These are phyloP conservation scores for Mycena epipterygia DNA, from an alignment of 768 basidiomycete species.

Conservation along the genomic window DNA sequence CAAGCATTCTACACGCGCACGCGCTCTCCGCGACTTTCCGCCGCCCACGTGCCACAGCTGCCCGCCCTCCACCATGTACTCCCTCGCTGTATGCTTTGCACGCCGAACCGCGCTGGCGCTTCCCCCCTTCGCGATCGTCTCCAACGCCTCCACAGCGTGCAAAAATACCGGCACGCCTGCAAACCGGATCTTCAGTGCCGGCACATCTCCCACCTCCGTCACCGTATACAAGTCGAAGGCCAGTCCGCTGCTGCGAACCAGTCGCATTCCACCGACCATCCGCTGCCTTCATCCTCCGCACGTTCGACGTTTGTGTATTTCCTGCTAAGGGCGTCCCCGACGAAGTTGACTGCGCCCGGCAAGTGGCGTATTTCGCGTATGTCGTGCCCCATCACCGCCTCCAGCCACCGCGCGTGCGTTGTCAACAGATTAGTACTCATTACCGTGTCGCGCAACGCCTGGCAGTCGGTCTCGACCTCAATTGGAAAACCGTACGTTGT, in stretches of 20 bases:
- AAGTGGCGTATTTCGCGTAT: neutral
- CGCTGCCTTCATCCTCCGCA: neutral
- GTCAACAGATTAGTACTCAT: neutral
- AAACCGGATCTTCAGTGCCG: conserved; percentile 13
- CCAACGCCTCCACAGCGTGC: neutral
- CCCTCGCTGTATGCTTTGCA: neutral
- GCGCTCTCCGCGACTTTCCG: neutral
- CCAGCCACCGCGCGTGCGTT: neutral
- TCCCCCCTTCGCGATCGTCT: neutral
- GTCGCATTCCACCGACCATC: neutral
- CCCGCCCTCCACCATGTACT: conserved; percentile 20
- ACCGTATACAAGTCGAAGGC: conserved; percentile 20
- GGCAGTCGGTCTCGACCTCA: neutral
- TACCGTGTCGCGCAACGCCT: neutral
- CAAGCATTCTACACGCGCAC: no score
- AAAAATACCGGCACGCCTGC: conserved; percentile 8
- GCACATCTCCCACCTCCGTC: neutral
- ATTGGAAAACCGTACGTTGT: conserved; percentile 38
- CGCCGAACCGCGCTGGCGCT: neutral
- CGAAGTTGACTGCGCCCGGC: neutral
- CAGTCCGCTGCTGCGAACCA: conserved; percentile 28
- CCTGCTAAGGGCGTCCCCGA: neutral
- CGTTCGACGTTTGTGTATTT: neutral
- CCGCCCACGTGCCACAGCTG: conserved; percentile 23
- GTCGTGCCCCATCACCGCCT: neutral